These are phyloP conservation scores for Solanum bulbocastanum DNA, from an alignment of 257 asterid genomes.

Conservation along the genomic window DNA sequence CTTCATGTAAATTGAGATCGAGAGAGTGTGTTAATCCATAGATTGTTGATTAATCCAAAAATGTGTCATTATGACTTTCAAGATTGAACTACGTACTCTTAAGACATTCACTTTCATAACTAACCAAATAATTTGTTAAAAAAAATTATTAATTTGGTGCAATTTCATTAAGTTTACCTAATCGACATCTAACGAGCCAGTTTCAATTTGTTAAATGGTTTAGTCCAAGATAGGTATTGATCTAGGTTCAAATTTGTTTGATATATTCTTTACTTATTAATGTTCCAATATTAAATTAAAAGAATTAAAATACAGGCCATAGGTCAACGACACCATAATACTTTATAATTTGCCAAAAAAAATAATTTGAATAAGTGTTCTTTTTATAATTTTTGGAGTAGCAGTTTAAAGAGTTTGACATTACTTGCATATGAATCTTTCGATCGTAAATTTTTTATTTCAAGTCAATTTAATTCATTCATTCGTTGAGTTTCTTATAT, in stretches of 20 bases:
- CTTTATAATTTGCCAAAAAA: background rate
- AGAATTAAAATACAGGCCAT: background rate
- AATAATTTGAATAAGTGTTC: background rate
- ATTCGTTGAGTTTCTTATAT: background rate
- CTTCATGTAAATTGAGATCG: background rate
- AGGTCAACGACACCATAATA: background rate
- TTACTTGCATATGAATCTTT: background rate
- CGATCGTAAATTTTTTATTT: background rate
- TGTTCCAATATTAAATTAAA: background rate
- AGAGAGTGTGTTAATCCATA: background rate
- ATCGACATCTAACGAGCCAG: background rate
- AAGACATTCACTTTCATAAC: background rate
- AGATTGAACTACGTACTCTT: background rate
- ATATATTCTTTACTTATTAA: background rate
- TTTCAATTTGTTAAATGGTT: background rate
- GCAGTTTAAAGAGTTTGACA: background rate
- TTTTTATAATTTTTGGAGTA: background rate
- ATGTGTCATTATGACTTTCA: background rate
- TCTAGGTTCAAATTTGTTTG: background rate
- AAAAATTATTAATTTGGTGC: background rate
- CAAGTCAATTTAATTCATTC: background rate
- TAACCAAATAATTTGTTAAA: background rate
- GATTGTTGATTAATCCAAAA: background rate
- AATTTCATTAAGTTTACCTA: background rate
- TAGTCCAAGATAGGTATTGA: background rate